A percentile compares a stretch with the other conserved stretches of the same genome.
Evolutionary conservation across 345 rosid species (phyloP).

Genomic region (Jatropha curcas): DNA sequence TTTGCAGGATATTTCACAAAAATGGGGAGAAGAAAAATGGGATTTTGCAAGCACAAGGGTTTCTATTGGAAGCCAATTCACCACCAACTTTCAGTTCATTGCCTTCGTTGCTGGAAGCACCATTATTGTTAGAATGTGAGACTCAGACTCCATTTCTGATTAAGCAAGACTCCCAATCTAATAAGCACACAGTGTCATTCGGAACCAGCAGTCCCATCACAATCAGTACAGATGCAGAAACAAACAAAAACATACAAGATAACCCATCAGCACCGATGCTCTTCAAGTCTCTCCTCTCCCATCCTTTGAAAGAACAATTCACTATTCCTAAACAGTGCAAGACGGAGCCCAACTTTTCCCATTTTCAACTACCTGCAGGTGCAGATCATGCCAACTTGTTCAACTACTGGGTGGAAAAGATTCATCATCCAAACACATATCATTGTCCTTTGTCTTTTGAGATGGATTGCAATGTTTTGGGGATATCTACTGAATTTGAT

Average conservation of each 20-base stretch:
- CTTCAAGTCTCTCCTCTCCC: constrained; percentile 50
- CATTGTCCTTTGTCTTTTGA: constrained; percentile 55
- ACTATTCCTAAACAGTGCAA: constrained; percentile 51
- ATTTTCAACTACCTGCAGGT: constrained; percentile 39
- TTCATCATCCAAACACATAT: constrained; percentile 30
- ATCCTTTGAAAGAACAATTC: constrained; percentile 44
- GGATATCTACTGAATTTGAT: constrained; percentile 29
- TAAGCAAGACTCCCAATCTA: constrained; percentile 43
- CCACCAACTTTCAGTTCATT: constrained; percentile 27
- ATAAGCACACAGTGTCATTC: too few species aligned
- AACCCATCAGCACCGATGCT: constrained; percentile 43
- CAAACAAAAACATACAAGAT: constrained; percentile 20
- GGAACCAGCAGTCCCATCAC: constrained; percentile 10
- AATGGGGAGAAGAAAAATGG: constrained; percentile 62
- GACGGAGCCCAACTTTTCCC: constrained; percentile 53
- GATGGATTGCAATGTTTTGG: constrained; percentile 41
- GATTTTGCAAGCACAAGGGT: constrained; percentile 40
- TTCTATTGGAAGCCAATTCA: constrained; percentile 32
- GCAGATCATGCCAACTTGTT: constrained; percentile 31
- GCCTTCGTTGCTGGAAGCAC: constrained; percentile 56
- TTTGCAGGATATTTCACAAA: constrained; percentile 83
- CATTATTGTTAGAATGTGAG: constrained; percentile 40
- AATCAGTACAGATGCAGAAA: constrained; percentile 9
- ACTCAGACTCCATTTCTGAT: constrained; percentile 19
- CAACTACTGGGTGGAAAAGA: constrained; percentile 41